These are phyloP conservation scores for Brassica cretica DNA, from an alignment of 345 rosid genomes.

Conservation along the genomic window DNA sequence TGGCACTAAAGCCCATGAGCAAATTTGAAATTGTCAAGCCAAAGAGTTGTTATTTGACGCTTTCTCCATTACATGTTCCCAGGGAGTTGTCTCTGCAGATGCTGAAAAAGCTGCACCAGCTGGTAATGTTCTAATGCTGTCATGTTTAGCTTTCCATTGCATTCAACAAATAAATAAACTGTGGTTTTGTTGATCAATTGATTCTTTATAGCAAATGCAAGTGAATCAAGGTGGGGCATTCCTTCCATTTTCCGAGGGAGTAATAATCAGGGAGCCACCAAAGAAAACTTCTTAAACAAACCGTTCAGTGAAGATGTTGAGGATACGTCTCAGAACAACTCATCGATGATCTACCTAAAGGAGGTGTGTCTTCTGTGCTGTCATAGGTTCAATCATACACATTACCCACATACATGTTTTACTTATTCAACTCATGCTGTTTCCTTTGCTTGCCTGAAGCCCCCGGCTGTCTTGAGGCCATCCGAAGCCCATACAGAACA, in stretches of 20 bases:
- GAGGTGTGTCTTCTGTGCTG: slow-evolving; percentile 51
- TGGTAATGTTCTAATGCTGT: slow-evolving; percentile 50
- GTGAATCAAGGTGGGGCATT: slow-evolving; percentile 84
- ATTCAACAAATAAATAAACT: slow-evolving; percentile 1
- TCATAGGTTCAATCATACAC: slow-evolving; percentile 10
- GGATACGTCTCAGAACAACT: slow-evolving; percentile 50
- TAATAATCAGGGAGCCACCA: slow-evolving; percentile 58
- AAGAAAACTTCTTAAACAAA: slow-evolving; percentile 57
- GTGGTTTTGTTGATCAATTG: slow-evolving; percentile 27
- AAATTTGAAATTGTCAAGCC: slow-evolving; percentile 5
- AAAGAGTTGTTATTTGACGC: slow-evolving; percentile 15
- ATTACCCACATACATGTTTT: neutral
- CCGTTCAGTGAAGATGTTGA: slow-evolving; percentile 56
- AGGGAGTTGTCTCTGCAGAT: slow-evolving; percentile 67
- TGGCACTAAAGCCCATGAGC: slow-evolving; percentile 6
- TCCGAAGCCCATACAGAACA: slow-evolving; percentile 84
- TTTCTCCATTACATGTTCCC: slow-evolving; percentile 22
- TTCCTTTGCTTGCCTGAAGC: slow-evolving; percentile 50
- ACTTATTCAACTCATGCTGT: slow-evolving; percentile 22
- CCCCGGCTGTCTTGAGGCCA: slow-evolving; percentile 86
- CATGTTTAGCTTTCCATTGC: neutral
- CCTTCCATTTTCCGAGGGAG: slow-evolving; percentile 84
- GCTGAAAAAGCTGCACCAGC: slow-evolving; percentile 63
- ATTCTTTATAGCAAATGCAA: slow-evolving; percentile 44
- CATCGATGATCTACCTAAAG: slow-evolving; percentile 80